These are phyloP conservation scores for Lactifluus volemus DNA, from an alignment of 768 basidiomycete genomes.

Conservation along the genomic window DNA sequence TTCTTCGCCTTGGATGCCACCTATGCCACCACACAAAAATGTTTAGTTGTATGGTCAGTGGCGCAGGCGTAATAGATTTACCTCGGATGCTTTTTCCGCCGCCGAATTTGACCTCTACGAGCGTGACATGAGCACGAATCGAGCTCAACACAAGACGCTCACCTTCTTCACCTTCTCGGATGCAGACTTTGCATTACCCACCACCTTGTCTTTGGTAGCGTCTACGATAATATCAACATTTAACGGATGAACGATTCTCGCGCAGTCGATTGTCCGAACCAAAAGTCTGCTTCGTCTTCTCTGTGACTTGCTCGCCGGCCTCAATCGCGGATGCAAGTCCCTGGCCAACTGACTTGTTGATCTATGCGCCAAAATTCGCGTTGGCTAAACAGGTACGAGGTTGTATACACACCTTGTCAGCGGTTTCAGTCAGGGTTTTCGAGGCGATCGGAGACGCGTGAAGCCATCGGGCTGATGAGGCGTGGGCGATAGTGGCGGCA, in stretches of 20 bases:
- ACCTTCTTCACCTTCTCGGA: conserved; percentile 4
- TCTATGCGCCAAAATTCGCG: not conserved
- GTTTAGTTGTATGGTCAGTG: no score
- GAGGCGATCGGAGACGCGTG: conserved; percentile 2
- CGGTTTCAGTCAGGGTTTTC: conserved; percentile 13
- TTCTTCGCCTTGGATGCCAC: conserved; percentile 4
- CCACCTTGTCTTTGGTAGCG: not conserved
- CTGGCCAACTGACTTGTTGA: conserved; percentile 16
- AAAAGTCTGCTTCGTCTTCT: conserved; percentile 15
- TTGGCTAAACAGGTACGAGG: not conserved
- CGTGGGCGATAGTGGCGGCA: no score
- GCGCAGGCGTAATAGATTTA: no score
- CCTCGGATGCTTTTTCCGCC: conserved; percentile 5
- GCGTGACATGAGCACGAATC: not conserved
- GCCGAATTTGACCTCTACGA: not conserved
- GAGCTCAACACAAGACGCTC: not conserved
- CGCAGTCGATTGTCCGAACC: conserved; percentile 1
- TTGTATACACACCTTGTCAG: conserved; percentile 12
- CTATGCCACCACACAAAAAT: not conserved
- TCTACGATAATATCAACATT: not conserved
- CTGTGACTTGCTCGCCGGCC: conserved; percentile 11
- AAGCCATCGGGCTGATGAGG: not conserved
- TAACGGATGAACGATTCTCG: no score
- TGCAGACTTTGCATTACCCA: not conserved
- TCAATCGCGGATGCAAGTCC: conserved; percentile 18